Base-by-base conservation (phyloP, 306 rosid genomes). In the Lotus japonicus region DNA sequence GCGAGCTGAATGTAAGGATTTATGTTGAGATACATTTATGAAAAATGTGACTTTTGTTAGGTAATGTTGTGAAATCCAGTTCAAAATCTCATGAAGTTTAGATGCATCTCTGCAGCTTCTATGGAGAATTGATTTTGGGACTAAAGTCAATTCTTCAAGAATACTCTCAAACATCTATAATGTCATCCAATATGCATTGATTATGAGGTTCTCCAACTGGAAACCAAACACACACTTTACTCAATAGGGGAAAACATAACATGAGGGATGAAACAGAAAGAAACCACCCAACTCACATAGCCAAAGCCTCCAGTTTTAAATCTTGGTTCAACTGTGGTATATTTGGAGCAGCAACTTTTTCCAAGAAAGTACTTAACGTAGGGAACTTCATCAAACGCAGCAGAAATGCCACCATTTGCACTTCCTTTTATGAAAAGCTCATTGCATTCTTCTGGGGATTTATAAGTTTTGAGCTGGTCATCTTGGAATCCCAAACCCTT, bases 231-330 rank as follows among this genome's bases (percentile, higher is more conserved):
- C n/a, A n/a, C 15, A 66, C 33, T 16, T 43, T 6, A 7, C 4
- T 2, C 5, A 1, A 3, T 0, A 57, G 0, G 3, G 16, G 64
- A 31, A 60, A 17, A 39, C 1, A 14, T n/a, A 13, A 16, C 18
- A 46, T 46, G 42, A 2, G 45, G 2, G 58, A 31, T 3, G 10
- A 26, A 11, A 35, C 2, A n/a, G 10, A 63, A 5, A 38, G 58
- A n/a, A 9, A 26, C 2, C 18, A 8, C 6, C 49, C 42, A 58
- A 71, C 84, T 85, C 72, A 90, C 96, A 66, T 85, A 90, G 48
- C 84, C 87, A 75, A 86, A 84, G 19, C 97, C 95, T 5, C 79
- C 88, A 0, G 81, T 35, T 64, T 70, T 82, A 48, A 81, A 85
- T 21, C 41, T 74, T 3, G 89, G 85, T 21, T 74, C 85, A 43